Conservation (phyloP, 495 filamentous ascomycete genomes). For the Bacidia gigantensis region DNA sequence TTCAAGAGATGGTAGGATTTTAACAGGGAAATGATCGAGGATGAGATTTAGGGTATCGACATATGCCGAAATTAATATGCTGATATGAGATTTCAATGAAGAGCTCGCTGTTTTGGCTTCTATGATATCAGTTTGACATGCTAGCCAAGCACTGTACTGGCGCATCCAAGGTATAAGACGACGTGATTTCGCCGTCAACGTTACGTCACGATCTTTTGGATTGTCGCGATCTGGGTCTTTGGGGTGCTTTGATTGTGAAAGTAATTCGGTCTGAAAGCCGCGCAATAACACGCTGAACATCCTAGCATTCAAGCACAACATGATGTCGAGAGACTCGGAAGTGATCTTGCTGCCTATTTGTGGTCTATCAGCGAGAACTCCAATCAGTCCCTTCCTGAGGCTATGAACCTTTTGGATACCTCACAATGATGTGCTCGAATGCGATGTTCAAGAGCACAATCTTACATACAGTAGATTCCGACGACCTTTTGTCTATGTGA, state of each 20-base stretch:
- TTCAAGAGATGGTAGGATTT: conserved; percentile 36
- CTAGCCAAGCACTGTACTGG: conserved; percentile 62
- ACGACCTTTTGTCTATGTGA: background rate
- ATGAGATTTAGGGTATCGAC: background rate
- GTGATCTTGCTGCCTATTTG: too few relatives aligned
- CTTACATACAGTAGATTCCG: conserved; percentile 27
- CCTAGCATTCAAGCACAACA: conserved; percentile 67
- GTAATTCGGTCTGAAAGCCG: conserved; percentile 52
- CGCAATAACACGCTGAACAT: conserved; percentile 68
- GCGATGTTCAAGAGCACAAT: conserved; percentile 77
- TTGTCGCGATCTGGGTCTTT: conserved; percentile 25
- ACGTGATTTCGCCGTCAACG: conserved; percentile 45
- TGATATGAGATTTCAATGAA: background rate
- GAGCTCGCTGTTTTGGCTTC: background rate
- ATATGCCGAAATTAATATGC: background rate
- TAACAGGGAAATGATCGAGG: background rate
- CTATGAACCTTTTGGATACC: too few relatives aligned
- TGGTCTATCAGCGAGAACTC: too few relatives aligned
- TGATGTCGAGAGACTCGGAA: conserved; percentile 52
- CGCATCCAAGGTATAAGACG: conserved; percentile 56
- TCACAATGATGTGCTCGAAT: conserved; percentile 61
- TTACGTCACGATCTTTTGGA: conserved; percentile 22
- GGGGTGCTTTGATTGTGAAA: conserved; percentile 21
- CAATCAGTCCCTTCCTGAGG: too few relatives aligned
- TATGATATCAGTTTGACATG: conserved; percentile 15